Base-by-base conservation (phyloP, 306 rosid species). In the Argentina anserina region DNA sequence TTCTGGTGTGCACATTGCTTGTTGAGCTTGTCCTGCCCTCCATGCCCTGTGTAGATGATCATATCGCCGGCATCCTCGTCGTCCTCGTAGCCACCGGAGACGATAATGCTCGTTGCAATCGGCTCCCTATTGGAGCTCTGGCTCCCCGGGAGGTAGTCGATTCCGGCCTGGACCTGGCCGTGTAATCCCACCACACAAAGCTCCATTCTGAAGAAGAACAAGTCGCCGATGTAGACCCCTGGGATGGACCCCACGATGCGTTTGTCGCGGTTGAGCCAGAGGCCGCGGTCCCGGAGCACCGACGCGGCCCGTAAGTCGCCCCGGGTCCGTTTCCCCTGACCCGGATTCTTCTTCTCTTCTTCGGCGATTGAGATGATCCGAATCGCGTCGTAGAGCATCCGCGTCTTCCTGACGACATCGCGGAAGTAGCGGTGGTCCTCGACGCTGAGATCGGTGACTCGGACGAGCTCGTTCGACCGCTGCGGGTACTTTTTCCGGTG, bases 31-130 rank as follows among this genome's bases (percentile, higher is more conserved):
- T 88, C 97, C 82, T 91, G 97, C 61, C 99, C 97, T 3, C 97
- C 99, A 63, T 95, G 99, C n/a, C 97, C 97, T 0, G 99, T 84
- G 65, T 91, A 91, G 28, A 88, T 90, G 60, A 95, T 86, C 33
- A 87, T 89, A 66, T 95, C 97, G 4, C 97, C 97, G 2, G 81
- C 79, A 67, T 95, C 99, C 36, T 86, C 83, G 49, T 91, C 99
- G 60, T 91, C 99, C 81, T 88, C 99, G 15, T 91, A 95, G 3
- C 97, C 97, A 28, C 97, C 97, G 0, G 99, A 95, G 34, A 91
- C 97, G 29, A 95, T 91, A 20, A 95, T 76, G 65, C 97, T 95
- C 1, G 99, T 95, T 2, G 99, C 99, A 76, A 95, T 88, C 1
- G 99, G 93, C 80, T 95, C 97, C 0, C 95, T 96, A 18, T 86